A percentile compares a stretch with the other conserved stretches of the same genome.
Conservation (phyloP, 495 filamentous ascomycete genomes). For the Lophiotrema nucula region DNA sequence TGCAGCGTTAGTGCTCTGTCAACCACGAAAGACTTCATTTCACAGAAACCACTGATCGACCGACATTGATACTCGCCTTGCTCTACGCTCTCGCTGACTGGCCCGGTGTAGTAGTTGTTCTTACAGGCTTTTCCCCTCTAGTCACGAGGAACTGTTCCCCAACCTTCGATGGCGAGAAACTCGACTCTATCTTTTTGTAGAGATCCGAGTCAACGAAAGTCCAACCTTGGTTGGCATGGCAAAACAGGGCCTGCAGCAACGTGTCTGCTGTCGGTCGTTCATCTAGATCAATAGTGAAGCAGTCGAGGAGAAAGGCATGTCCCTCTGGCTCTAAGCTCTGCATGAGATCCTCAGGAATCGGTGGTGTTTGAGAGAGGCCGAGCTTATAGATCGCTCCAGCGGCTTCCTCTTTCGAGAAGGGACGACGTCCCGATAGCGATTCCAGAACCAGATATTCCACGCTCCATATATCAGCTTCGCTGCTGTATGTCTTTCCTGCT, state of each 20-base stretch:
- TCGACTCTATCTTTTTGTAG: background rate
- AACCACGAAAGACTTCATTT: too few species aligned
- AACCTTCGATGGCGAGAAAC: background rate
- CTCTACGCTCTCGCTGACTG: too few species aligned
- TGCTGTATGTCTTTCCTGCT: background rate
- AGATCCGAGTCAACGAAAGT: background rate
- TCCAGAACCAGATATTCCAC: background rate
- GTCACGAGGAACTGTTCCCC: too few species aligned
- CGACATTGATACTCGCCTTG: too few species aligned
- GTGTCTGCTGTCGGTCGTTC: slow-evolving; percentile 2
- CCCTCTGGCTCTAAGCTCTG: background rate
- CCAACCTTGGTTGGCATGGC: background rate
- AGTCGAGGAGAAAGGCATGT: background rate
- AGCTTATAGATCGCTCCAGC: background rate
- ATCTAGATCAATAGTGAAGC: background rate
- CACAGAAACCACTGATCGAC: too few species aligned
- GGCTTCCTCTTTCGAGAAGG: background rate
- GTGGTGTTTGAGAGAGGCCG: background rate
- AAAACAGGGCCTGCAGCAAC: background rate
- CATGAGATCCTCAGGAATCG: slow-evolving; percentile 2
- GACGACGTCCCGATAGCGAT: background rate
- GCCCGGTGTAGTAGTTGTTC: too few species aligned
- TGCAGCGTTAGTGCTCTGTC: too few species aligned
- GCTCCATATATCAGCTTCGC: slow-evolving; percentile 3
- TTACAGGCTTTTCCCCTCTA: too few species aligned